Percentiles rank a stretch among this genome's conserved stretches.
Conservation (phyloP, 345 rosid genomes). For the Ceriops zippeliana region DNA sequence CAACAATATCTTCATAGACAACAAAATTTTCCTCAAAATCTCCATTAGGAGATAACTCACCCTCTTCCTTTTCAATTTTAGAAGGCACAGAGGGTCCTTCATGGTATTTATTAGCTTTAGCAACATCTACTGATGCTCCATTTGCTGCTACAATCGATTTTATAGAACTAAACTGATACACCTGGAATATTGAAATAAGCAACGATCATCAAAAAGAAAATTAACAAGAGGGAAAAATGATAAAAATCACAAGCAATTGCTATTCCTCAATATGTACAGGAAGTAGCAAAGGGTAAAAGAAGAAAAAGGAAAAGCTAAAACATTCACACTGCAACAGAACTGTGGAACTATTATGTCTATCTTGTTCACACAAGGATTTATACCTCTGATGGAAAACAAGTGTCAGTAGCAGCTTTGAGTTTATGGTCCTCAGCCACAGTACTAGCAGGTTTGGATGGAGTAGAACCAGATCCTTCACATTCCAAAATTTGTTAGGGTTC, state of each 20-base stretch:
- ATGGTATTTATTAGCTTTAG: slow-evolving; percentile 30
- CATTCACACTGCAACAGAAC: neutral
- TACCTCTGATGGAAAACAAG: slow-evolving; percentile 52
- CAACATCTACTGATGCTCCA: slow-evolving; percentile 29
- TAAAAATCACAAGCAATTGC: neutral
- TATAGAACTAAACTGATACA: slow-evolving; percentile 43
- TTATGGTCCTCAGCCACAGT: slow-evolving; percentile 33
- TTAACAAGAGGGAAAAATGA: neutral
- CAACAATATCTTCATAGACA: slow-evolving; percentile 45
- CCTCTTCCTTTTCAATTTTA: slow-evolving; percentile 88
- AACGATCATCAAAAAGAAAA: neutral
- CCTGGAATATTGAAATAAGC: neutral
- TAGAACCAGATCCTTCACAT: slow-evolving; percentile 43
- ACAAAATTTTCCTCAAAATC: slow-evolving; percentile 69
- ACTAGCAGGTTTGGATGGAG: slow-evolving; percentile 35
- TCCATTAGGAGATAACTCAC: slow-evolving; percentile 87
- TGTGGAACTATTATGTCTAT: neutral
- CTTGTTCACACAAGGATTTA: slow-evolving; percentile 2
- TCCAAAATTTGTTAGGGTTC: slow-evolving; percentile 12
- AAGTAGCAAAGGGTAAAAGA: neutral
- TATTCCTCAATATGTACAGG: neutral
- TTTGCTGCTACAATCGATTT: slow-evolving; percentile 26
- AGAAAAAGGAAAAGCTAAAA: neutral
- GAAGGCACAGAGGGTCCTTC: slow-evolving; percentile 51
- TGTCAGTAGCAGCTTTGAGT: slow-evolving; percentile 34